A percentile compares a stretch with the other conserved stretches of the same genome.
phyloP scores from a whole-genome alignment of 768 basidiomycete species.

The Suillus occidentalis region DNA sequence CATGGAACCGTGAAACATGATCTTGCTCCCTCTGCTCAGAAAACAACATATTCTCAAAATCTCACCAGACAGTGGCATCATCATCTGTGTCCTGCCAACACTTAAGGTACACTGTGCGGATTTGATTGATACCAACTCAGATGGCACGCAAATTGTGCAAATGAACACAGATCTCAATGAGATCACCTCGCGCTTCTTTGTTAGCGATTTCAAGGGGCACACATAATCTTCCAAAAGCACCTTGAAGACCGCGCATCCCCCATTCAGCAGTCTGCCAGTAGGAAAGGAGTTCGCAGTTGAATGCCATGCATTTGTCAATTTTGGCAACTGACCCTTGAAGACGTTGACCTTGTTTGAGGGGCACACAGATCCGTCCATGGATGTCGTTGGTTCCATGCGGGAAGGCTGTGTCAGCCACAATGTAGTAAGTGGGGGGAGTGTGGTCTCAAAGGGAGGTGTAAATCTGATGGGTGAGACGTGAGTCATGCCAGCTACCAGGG shows the following conservation, averaged over 20 bases:
- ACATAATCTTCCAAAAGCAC: conserved; percentile 45
- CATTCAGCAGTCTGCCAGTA: conserved; percentile 52
- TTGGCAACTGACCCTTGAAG: too few relatives aligned
- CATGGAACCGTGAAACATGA: too few relatives aligned
- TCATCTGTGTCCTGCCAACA: conserved; percentile 33
- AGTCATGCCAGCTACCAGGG: neutral
- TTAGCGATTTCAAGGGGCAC: conserved; percentile 41
- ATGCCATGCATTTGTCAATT: too few relatives aligned
- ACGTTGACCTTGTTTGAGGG: conserved; percentile 34
- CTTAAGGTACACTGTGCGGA: conserved; percentile 40
- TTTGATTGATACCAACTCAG: conserved; percentile 44
- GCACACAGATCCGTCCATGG: neutral
- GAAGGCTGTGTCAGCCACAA: neutral
- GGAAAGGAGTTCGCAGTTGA: conserved; percentile 17
- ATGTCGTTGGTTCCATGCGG: neutral
- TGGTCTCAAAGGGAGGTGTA: neutral
- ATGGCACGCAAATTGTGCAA: conserved; percentile 36
- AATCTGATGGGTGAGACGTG: neutral
- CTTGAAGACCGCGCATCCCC: conserved; percentile 47
- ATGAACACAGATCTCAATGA: conserved; percentile 38
- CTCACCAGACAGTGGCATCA: conserved; percentile 34
- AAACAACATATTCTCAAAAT: conserved; percentile 41
- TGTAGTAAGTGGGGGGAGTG: neutral
- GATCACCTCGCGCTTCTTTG: conserved; percentile 20
- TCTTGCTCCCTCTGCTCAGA: neutral